phyloP scores from a whole-genome alignment of 1,284 basidiomycete species.

The Ceratobasidium sp. region DNA sequence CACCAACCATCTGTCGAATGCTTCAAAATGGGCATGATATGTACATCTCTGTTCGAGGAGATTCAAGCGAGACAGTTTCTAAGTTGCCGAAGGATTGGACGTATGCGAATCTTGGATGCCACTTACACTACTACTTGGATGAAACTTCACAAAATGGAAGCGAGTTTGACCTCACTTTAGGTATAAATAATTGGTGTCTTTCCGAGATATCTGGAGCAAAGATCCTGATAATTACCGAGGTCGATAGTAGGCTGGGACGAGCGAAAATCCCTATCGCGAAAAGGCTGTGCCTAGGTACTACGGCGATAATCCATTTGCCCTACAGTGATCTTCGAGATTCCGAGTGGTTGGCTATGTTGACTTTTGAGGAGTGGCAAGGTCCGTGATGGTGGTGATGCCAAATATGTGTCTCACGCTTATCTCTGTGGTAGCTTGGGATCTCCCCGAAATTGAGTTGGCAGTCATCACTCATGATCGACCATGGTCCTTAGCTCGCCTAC shows the following conservation, averaged over 20 bases:
- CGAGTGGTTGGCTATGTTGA: conserved; percentile 70
- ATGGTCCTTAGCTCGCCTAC: conserved; percentile 69
- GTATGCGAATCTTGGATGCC: conserved; percentile 37
- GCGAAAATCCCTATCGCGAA: neutral
- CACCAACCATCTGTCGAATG: conserved; percentile 58
- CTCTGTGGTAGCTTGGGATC: conserved; percentile 68
- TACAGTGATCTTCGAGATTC: conserved; percentile 60
- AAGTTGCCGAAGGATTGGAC: neutral
- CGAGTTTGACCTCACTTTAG: neutral
- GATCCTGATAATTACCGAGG: neutral
- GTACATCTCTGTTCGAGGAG: conserved; percentile 50
- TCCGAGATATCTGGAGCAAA: neutral
- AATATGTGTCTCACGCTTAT: neutral
- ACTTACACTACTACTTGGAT: conserved; percentile 41
- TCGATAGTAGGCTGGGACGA: neutral
- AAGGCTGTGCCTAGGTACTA: neutral
- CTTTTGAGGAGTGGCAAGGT: conserved; percentile 65
- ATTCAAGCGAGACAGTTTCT: neutral
- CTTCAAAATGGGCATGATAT: conserved; percentile 51
- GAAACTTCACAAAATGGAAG: neutral
- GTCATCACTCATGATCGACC: conserved; percentile 81
- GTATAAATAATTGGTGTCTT: conserved; percentile 4
- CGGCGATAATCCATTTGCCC: conserved; percentile 60
- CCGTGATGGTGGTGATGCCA: conserved; percentile 42
- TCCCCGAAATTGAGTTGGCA: conserved; percentile 68